phyloP scores from a whole-genome alignment of 177 flowering plant genomes.

The Vitis hybrid region DNA sequence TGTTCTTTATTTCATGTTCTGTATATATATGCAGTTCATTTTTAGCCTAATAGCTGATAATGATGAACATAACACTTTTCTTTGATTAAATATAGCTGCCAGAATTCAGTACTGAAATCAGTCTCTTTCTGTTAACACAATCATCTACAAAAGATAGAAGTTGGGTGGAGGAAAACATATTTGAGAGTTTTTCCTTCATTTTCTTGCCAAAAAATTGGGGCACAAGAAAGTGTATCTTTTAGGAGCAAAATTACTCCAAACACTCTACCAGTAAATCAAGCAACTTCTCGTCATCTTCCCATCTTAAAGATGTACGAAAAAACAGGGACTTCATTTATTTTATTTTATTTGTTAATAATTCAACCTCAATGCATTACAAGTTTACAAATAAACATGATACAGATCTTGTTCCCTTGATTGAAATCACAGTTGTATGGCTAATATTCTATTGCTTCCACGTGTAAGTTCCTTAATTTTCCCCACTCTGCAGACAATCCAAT shows the following conservation, averaged over 20 bases:
- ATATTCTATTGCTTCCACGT: slow-evolving; percentile 31
- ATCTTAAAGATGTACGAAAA: not conserved
- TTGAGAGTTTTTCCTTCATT: not conserved
- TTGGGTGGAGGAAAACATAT: no score
- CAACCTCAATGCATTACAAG: not conserved
- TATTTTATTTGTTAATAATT: not conserved
- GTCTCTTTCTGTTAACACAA: no score
- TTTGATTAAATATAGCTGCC: no score
- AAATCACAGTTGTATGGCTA: slow-evolving; percentile 25
- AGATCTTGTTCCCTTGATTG: slow-evolving; percentile 39
- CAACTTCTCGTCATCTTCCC: slow-evolving; percentile 9
- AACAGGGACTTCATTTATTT: not conserved
- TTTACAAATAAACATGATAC: slow-evolving; percentile 26
- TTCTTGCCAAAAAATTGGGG: not conserved
- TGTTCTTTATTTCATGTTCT: no score
- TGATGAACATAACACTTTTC: no score
- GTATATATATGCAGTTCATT: no score
- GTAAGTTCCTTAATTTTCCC: slow-evolving; percentile 21
- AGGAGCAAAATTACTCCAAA: not conserved
- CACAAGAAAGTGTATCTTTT: not conserved
- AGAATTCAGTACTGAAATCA: no score
- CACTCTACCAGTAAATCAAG: not conserved
- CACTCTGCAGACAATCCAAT: slow-evolving; percentile 25
- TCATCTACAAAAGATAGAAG: no score
- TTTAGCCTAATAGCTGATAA: no score